Percentiles rank a stretch among this genome's conserved stretches.
phyloP scores from a whole-genome alignment of 176 grass and related monocot genomes.

The Bothriochloa decipiens region DNA sequence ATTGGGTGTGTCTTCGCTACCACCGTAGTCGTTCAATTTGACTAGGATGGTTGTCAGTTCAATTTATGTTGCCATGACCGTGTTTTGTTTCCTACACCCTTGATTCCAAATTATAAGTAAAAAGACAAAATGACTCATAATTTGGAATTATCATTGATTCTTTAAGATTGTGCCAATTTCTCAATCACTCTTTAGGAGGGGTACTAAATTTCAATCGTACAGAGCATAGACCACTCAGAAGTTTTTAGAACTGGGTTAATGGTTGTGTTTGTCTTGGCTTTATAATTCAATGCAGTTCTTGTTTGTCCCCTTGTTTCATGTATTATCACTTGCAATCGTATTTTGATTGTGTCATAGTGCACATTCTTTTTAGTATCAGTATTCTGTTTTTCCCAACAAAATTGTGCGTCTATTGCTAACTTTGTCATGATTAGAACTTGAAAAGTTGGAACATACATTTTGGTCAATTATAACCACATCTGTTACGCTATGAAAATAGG shows the following conservation, averaged over 20 bases:
- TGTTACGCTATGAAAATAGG: background rate
- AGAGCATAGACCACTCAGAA: background rate
- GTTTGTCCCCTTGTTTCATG: background rate
- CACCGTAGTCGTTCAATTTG: background rate
- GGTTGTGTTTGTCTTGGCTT: background rate
- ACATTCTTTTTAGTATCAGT: background rate
- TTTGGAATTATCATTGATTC: background rate
- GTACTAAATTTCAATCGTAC: background rate
- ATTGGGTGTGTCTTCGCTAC: background rate
- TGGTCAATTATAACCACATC: background rate
- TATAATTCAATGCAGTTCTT: slow-evolving; percentile 9
- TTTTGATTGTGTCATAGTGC: background rate
- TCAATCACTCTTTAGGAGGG: background rate
- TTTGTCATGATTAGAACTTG: slow-evolving; percentile 9
- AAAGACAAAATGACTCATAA: too few relatives aligned
- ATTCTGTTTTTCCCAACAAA: background rate
- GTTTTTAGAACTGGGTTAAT: too few relatives aligned
- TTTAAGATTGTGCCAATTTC: background rate
- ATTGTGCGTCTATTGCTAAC: background rate
- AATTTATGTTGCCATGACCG: background rate
- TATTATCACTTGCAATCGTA: background rate
- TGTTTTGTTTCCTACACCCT: background rate
- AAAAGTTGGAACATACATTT: background rate
- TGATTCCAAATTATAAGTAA: background rate
- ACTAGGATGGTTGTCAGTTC: background rate